A percentile compares a stretch with the other conserved stretches of the same genome.
These are phyloP conservation scores for Collybiopsis confluens DNA, from an alignment of 768 basidiomycete genomes.

Conservation along the genomic window DNA sequence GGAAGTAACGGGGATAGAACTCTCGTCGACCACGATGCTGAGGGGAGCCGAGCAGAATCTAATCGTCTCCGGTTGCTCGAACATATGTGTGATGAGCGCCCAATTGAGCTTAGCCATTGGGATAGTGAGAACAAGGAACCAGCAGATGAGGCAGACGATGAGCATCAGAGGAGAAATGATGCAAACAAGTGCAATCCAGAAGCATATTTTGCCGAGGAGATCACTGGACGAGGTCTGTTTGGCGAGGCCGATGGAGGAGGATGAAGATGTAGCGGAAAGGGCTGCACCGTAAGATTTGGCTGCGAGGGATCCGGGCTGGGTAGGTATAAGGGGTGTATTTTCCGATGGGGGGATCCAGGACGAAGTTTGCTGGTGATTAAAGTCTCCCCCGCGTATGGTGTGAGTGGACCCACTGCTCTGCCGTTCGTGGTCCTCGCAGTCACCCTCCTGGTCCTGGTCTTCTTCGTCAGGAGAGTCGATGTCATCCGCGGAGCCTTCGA, in stretches of 20 bases:
- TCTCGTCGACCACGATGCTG: constrained; percentile 59
- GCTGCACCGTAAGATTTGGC: constrained; percentile 72
- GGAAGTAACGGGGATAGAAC: constrained; percentile 15
- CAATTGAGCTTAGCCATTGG: constrained; percentile 98
- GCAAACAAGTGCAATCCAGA: constrained; percentile 73
- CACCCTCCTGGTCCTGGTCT: constrained; percentile 32
- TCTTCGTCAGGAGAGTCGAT: constrained; percentile 28
- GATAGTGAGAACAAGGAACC: constrained; percentile 92
- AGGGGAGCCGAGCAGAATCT: constrained; percentile 91
- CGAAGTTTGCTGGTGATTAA: constrained; percentile 31
- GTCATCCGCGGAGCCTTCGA: constrained; percentile 68
- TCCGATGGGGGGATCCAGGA: constrained; percentile 47
- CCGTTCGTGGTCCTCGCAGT: constrained; percentile 31
- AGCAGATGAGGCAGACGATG: constrained; percentile 84
- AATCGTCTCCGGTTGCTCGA: constrained; percentile 73
- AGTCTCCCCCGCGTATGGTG: constrained; percentile 27
- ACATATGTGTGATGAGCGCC: constrained; percentile 85
- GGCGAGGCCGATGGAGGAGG: constrained; percentile 26
- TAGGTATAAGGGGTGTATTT: constrained; percentile 40
- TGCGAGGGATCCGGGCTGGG: constrained; percentile 29
- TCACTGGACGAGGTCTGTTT: constrained; percentile 35
- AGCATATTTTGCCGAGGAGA: constrained; percentile 68
- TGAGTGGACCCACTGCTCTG: constrained; percentile 17
- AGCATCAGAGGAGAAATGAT: constrained; percentile 90
- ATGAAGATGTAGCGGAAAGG: constrained; percentile 24